Evolutionary conservation across 192 early-diverging fungal genomes (phyloP).

Genomic region (Chytriomyces sp.): DNA sequence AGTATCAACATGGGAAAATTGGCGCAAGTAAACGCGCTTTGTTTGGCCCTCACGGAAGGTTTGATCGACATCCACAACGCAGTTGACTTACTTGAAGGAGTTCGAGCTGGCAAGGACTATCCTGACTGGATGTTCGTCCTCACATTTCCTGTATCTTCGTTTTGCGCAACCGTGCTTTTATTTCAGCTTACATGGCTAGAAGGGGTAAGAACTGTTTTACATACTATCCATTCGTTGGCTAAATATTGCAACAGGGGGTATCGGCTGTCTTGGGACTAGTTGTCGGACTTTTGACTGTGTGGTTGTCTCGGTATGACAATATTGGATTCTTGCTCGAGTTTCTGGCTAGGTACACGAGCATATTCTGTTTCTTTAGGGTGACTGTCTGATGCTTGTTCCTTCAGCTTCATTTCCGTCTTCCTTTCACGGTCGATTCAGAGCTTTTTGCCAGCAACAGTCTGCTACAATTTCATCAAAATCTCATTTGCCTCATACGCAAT

Average conservation of each 20-base stretch:
- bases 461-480: constrained; percentile 28
- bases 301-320: constrained; percentile 13
- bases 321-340: constrained; percentile 48
- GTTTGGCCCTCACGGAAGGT: constrained; percentile 32
- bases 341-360: constrained; percentile 21
- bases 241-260: too few species aligned
- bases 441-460: background rate
- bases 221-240: too few species aligned
- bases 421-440: constrained; percentile 24
- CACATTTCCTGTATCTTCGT: constrained; percentile 41
- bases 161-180: constrained; percentile 38
- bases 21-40: constrained; percentile 47
- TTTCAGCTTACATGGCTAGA: constrained; percentile 47
- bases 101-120: constrained; percentile 17
- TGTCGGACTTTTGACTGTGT: constrained; percentile 29
- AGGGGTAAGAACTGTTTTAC: too few species aligned
- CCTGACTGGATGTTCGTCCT: constrained; percentile 22
- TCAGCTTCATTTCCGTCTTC: constrained; percentile 19
- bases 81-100: constrained; percentile 29
- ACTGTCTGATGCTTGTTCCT: background rate
- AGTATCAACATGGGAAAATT: constrained; percentile 44
- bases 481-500: constrained; percentile 37
- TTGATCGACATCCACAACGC: constrained; percentile 34
- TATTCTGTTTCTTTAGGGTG: background rate
- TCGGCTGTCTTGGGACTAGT: constrained; percentile 35